Evolutionary conservation across 1,284 basidiomycete genomes (phyloP).

Genomic region (Cryptococcus sp.): DNA sequence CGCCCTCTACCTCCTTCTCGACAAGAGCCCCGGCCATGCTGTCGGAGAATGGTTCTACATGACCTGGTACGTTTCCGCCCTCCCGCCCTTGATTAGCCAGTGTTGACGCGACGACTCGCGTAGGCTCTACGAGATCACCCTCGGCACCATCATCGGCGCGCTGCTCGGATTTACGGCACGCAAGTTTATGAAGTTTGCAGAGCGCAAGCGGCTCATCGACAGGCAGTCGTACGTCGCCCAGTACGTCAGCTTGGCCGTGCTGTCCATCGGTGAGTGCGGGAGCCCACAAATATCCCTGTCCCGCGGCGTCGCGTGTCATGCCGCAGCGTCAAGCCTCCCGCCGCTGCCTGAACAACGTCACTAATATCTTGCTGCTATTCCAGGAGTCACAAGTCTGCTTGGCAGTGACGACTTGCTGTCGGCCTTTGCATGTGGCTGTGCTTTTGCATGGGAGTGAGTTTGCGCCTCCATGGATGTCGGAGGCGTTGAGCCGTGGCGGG

Average conservation of each 20-base stretch:
- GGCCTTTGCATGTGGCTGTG: conserved; percentile 90
- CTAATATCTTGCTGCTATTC: conserved; percentile 28
- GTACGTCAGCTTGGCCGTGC: conserved; percentile 77
- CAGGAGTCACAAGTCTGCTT: conserved; percentile 73
- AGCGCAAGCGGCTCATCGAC: conserved; percentile 85
- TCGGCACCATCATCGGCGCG: conserved; percentile 77
- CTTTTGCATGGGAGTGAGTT: conserved; percentile 87
- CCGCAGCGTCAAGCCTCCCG: not conserved
- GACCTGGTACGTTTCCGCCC: conserved; percentile 62
- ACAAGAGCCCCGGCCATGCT: conserved; percentile 63
- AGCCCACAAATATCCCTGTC: too few species aligned
- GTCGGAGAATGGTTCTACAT: conserved; percentile 65
- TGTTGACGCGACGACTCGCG: not conserved
- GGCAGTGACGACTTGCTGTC: conserved; percentile 93
- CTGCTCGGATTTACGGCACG: conserved; percentile 78
- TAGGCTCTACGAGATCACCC: conserved; percentile 67
- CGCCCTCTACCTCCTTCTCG: conserved; percentile 81
- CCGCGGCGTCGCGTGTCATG: not conserved
- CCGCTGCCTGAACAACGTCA: not conserved
- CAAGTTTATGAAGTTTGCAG: conserved; percentile 93
- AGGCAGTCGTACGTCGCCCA: conserved; percentile 89
- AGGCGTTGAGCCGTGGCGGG: not conserved
- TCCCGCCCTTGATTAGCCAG: conserved; percentile 4
- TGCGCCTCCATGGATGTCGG: not conserved
- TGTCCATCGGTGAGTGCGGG: conserved; percentile 69